A percentile compares a stretch with the other conserved stretches of the same genome.
Conservation (phyloP, 768 basidiomycete genomes). For the Mycena albidolilacea region DNA sequence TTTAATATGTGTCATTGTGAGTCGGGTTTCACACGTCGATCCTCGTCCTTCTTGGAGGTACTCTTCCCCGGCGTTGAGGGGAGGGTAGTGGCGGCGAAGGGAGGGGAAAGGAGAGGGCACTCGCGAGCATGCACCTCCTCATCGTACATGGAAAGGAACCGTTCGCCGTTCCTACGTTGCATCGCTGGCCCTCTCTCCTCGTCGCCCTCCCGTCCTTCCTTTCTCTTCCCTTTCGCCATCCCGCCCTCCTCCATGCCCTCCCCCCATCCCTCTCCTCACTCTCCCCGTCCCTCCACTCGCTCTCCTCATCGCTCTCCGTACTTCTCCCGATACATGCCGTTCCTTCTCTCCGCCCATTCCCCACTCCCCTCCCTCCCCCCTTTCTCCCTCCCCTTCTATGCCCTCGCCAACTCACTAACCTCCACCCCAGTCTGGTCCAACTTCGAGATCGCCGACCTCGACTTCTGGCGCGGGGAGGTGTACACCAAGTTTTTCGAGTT, state of each 20-base stretch:
- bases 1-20: constrained; percentile 30
- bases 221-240: not conserved
- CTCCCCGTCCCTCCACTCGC: not conserved
- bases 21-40: not conserved
- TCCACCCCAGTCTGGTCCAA: constrained; percentile 66
- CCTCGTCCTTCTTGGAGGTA: not conserved
- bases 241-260: not conserved
- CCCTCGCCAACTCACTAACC: not conserved
- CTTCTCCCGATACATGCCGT: too few relatives aligned
- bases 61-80: not conserved
- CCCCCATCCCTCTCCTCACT: not conserved
- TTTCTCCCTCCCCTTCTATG: not conserved
- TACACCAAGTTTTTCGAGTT: constrained; percentile 77
- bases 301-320: too few relatives aligned
- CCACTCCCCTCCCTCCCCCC: not conserved
- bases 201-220: not conserved
- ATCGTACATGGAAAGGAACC: too few relatives aligned
- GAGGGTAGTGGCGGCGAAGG: not conserved
- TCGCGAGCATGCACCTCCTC: too few relatives aligned
- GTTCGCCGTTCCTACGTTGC: too few relatives aligned
- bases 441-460: constrained; percentile 80
- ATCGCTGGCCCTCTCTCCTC: not conserved
- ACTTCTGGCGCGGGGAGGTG: constrained; percentile 76
- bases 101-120: too few relatives aligned
- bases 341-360: too few relatives aligned